These are phyloP conservation scores for Lactarius evosmus DNA, from an alignment of 768 basidiomycete species.

Conservation along the genomic window DNA sequence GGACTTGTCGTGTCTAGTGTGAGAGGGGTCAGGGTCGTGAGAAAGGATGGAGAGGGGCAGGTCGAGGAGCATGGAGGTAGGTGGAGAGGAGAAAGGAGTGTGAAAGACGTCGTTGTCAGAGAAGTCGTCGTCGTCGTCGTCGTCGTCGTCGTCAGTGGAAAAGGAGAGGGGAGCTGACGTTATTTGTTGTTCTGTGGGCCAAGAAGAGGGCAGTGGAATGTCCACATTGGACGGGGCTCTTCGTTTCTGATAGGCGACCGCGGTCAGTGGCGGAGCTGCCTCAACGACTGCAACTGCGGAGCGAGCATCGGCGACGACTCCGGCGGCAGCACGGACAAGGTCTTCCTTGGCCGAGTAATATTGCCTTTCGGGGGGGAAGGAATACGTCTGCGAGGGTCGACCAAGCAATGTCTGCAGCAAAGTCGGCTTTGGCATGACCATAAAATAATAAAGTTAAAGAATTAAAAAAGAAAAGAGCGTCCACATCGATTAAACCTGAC, in stretches of 20 bases:
- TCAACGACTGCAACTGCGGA: background rate
- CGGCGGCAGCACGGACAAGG: slow-evolving; percentile 14
- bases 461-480: no score
- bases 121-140: slow-evolving; percentile 7
- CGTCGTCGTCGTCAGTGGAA: slow-evolving; percentile 17
- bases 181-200: background rate
- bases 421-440: slow-evolving; percentile 26
- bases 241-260: background rate
- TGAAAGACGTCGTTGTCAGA: slow-evolving; percentile 17
- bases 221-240: background rate
- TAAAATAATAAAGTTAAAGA: background rate
- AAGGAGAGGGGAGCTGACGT: background rate
- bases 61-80: slow-evolving; percentile 23
- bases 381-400: slow-evolving; percentile 21
- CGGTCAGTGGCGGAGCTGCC: background rate
- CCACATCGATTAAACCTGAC: background rate
- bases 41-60: background rate
- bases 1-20: slow-evolving; percentile 12
- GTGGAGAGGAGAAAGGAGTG: slow-evolving; percentile 28
- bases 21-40: background rate
- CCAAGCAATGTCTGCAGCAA: slow-evolving; percentile 24
- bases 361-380: slow-evolving; percentile 15
- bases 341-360: slow-evolving; percentile 20
- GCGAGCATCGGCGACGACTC: background rate
- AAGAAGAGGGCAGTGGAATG: background rate